These are phyloP conservation scores for Globisporangium barbulae DNA, from an alignment of 352 stramenopile genomes.

Conservation along the genomic window DNA sequence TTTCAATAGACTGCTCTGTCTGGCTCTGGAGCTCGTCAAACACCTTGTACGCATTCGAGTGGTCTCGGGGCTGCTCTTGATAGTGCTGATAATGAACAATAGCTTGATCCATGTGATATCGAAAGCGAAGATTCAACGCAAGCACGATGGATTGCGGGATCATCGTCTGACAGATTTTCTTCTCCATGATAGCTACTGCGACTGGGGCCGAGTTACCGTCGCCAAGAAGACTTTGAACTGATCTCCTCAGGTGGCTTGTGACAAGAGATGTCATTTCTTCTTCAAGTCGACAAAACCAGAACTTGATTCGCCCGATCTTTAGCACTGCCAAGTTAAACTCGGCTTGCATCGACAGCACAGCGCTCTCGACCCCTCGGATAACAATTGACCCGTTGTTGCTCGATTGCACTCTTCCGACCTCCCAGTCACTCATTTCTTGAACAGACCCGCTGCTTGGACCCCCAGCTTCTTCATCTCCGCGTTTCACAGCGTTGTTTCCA, in stretches of 20 bases:
- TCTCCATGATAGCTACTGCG: not conserved
- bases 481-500: constrained; percentile 5
- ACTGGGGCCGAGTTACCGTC: constrained; percentile 1
- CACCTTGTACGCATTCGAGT: not conserved
- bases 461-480: not conserved
- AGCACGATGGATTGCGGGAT: constrained; percentile 14
- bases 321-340: constrained; percentile 37
- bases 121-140: constrained; percentile 13
- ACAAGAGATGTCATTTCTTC: constrained; percentile 58
- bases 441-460: not conserved
- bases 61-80: not conserved
- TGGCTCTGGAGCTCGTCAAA: constrained; percentile 6
- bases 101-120: constrained; percentile 11
- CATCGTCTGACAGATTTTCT: constrained; percentile 9
- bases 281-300: constrained; percentile 61
- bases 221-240: constrained; percentile 22
- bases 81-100: not conserved
- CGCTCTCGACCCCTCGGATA: constrained; percentile 10
- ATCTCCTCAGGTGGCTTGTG: constrained; percentile 27
- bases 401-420: not conserved
- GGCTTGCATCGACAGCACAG: not conserved
- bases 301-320: constrained; percentile 64
- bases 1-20: not conserved
- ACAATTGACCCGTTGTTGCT: constrained; percentile 1
- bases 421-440: not conserved